Conservation (phyloP, 208 protist species). For the Trypanosoma platydactyli region DNA sequence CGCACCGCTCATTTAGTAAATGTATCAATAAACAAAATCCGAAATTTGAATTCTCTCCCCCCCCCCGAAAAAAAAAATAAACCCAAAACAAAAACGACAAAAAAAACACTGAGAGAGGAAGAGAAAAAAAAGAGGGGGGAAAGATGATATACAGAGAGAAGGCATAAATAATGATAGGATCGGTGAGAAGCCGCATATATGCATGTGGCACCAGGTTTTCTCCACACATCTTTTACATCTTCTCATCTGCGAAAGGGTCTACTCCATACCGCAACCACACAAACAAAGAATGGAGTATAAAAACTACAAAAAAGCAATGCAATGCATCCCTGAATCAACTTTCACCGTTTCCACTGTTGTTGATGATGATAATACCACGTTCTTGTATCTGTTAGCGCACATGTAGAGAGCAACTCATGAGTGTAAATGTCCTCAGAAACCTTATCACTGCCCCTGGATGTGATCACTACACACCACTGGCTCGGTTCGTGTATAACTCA, state of each 20-base stretch:
- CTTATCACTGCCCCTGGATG: not conserved
- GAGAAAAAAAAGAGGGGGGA: not conserved
- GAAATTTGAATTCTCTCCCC: no score
- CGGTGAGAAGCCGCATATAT: no score
- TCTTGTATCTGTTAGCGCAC: not conserved
- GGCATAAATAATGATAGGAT: no score
- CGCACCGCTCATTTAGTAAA: no score
- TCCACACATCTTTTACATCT: no score
- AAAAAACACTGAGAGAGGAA: conserved; percentile 20
- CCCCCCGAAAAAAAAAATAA: no score
- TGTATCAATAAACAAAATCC: no score
- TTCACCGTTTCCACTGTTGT: not conserved
- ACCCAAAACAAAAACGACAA: conserved; percentile 1
- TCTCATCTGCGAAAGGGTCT: no score
- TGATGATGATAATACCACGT: not conserved
- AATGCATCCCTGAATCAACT: not conserved
- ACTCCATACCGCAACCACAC: no score
- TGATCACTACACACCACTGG: conserved; percentile 46
- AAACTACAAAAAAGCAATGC: not conserved
- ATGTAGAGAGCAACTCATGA: not conserved
- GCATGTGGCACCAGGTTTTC: no score
- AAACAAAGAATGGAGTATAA: not conserved
- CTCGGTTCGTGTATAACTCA: conserved; percentile 42
- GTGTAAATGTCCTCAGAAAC: not conserved
- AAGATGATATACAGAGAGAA: no score